Evolutionary conservation across 306 rosid species (phyloP).

Genomic region (Urtica urens): DNA sequence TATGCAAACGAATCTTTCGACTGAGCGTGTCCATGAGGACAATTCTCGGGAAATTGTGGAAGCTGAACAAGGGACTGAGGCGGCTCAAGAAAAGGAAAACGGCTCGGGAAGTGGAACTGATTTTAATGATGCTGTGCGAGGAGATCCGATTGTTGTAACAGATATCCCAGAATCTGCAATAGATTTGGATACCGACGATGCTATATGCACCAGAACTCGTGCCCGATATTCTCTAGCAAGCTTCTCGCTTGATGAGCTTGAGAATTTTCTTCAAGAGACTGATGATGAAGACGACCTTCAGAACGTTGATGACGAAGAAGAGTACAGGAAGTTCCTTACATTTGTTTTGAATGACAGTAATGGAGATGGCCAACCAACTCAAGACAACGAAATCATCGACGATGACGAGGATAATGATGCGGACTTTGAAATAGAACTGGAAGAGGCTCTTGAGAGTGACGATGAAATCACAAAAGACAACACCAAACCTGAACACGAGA

Average conservation of each 20-base stretch:
- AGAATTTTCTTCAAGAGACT: constrained; percentile 89
- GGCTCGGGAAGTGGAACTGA: constrained; percentile 18
- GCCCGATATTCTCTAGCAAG: constrained; percentile 89
- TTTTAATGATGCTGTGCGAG: constrained; percentile 22
- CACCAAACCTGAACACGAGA: constrained; percentile 31
- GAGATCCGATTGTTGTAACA: constrained; percentile 23
- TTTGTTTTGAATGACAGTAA: constrained; percentile 71
- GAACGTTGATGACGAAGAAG: constrained; percentile 81
- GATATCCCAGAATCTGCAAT: constrained; percentile 22
- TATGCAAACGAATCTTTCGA: constrained; percentile 25
- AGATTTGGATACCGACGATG: constrained; percentile 54
- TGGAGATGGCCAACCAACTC: constrained; percentile 32
- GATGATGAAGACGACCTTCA: constrained; percentile 93
- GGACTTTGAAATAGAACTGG: constrained; percentile 93
- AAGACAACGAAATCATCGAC: constrained; percentile 54
- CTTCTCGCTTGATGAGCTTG: constrained; percentile 86
- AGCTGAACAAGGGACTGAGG: constrained; percentile 24
- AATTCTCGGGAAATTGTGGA: constrained; percentile 21
- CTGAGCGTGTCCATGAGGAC: constrained; percentile 17
- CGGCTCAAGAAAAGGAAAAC: constrained; percentile 28
- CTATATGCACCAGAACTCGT: constrained; percentile 86
- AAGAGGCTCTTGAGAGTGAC: constrained; percentile 87
- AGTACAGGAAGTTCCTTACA: constrained; percentile 79
- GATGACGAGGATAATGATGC: constrained; percentile 94
- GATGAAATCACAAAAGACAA: constrained; percentile 39